Evolutionary conservation across 768 basidiomycete genomes (phyloP), one percentile per base, ranked within the genome.

Genomic region (Botryobasidium botryosum): DNA sequence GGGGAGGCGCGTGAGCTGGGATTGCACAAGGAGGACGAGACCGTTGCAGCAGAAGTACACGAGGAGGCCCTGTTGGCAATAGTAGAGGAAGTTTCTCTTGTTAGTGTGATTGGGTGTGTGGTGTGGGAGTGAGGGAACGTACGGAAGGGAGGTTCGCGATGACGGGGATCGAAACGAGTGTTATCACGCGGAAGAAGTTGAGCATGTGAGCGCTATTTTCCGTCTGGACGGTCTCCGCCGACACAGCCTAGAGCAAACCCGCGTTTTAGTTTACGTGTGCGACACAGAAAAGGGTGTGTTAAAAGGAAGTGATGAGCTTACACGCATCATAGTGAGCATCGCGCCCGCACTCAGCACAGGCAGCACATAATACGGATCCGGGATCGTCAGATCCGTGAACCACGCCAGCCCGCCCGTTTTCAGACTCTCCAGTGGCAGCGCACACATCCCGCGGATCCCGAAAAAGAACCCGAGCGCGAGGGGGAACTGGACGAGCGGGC

Each of bases 391-490:
- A 60, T 96, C 81, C 0, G 76, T 75, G 31, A 91, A 58, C 62
- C 77, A 75, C 36, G 60, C 65, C 25, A 87, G 58, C 0, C 91
- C 88, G 47, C 84, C 87, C 49, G 75, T 64, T 51, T 71, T 68
- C 54, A 96, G 58, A 62, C 87, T 86, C 43, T 68, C 68, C 17
- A 94, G 59, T 0, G 85, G 84, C 36, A 77, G 58, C 40, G 68
- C 64, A 52, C 78, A 77, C 66, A 97, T 69, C 38, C 63, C 64
- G 61, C 74, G 75, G 45, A 92, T 58, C 15, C 73, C 85, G 52
- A 87, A 78, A 69, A 97, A 97, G 63, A 85, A 62, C 12, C 78
- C 76, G 26, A 94, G 61, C 37, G 80, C 77, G 35, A 87, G 65
- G 1, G 84, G 75, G 18, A 87, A 57, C 59, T 92, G 88, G 1